Percentiles rank a stretch among this genome's conserved stretches.
phyloP scores from a whole-genome alignment of 75 land plant species.

The Picea sitchensis region DNA sequence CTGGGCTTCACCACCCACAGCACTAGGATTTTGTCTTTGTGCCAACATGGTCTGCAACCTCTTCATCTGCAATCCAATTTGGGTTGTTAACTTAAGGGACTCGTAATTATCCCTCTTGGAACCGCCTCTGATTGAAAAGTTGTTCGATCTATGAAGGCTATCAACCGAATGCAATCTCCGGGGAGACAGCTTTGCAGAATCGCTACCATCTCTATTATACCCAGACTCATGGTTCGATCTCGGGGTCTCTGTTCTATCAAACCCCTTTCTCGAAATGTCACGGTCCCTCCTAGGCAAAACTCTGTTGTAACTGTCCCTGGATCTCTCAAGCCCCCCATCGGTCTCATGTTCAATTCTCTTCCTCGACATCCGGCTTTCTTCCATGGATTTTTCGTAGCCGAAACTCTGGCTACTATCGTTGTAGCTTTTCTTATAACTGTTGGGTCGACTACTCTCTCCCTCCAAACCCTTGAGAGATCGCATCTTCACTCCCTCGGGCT shows the following conservation, averaged over 20 bases:
- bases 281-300: not conserved
- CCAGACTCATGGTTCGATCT: not conserved
- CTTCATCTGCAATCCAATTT: too few species aligned
- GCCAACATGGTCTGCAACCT: too few species aligned
- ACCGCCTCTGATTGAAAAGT: too few species aligned
- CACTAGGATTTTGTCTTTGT: too few species aligned
- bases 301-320: not conserved
- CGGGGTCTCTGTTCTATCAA: slow-evolving; percentile 14
- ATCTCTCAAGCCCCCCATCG: slow-evolving; percentile 31
- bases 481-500: slow-evolving; percentile 17
- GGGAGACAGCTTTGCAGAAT: slow-evolving; percentile 8
- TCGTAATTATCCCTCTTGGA: too few species aligned
- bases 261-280: slow-evolving; percentile 24
- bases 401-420: slow-evolving; percentile 22
- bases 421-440: slow-evolving; percentile 22
- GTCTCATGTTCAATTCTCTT: slow-evolving; percentile 35
- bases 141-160: too few species aligned
- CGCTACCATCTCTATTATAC: not conserved
- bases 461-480: slow-evolving; percentile 16
- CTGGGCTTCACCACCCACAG: too few species aligned
- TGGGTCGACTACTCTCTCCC: slow-evolving; percentile 10
- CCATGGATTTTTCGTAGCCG: slow-evolving; percentile 27
- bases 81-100: too few species aligned
- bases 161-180: not conserved
- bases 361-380: slow-evolving; percentile 32